A percentile compares a stretch with the other conserved stretches of the same genome.
Conservation (phyloP, 2,329 filamentous ascomycete genomes). For the Monosporascus ibericus region DNA sequence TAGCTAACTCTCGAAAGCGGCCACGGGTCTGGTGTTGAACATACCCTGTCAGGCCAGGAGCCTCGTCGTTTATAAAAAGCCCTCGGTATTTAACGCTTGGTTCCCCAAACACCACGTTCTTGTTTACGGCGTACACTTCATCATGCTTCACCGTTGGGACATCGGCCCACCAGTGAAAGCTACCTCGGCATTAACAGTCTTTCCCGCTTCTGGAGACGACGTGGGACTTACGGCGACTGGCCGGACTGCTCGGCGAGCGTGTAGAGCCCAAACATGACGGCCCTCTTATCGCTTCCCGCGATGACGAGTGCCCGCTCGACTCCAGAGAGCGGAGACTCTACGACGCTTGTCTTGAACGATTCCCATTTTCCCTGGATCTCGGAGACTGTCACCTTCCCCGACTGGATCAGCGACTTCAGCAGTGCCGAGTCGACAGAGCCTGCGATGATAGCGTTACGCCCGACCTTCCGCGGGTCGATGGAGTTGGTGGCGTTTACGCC, state of each 20-base stretch:
- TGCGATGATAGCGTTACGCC: conserved; percentile 39
- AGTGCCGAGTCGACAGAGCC: conserved; percentile 41
- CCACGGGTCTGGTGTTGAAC: background rate
- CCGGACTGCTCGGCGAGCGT: conserved; percentile 57
- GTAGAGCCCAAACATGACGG: conserved; percentile 54
- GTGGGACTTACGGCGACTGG: conserved; percentile 42
- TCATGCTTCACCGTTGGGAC: conserved; percentile 42
- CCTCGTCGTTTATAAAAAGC: conserved; percentile 59
- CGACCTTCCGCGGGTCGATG: conserved; percentile 1
- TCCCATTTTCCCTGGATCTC: conserved; percentile 51
- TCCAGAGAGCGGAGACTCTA: conserved; percentile 38
- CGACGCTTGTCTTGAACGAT: conserved; percentile 43
- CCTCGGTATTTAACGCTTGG: conserved; percentile 55
- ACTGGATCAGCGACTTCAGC: conserved; percentile 38
- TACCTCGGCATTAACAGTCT: conserved; percentile 4
- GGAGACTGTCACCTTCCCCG: conserved; percentile 40
- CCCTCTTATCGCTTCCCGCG: conserved; percentile 52
- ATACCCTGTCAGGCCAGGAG: conserved; percentile 41
- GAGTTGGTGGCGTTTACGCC: conserved; percentile 1
- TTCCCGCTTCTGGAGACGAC: background rate
- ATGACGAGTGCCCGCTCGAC: conserved; percentile 46
- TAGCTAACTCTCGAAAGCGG: background rate
- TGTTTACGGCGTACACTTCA: conserved; percentile 43
- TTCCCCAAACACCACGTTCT: conserved; percentile 40
- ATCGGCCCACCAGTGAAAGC: conserved; percentile 56